Evolutionary conservation across 2,329 filamentous ascomycete species (phyloP).

Genomic region (Plenodomus tracheiphilus): DNA sequence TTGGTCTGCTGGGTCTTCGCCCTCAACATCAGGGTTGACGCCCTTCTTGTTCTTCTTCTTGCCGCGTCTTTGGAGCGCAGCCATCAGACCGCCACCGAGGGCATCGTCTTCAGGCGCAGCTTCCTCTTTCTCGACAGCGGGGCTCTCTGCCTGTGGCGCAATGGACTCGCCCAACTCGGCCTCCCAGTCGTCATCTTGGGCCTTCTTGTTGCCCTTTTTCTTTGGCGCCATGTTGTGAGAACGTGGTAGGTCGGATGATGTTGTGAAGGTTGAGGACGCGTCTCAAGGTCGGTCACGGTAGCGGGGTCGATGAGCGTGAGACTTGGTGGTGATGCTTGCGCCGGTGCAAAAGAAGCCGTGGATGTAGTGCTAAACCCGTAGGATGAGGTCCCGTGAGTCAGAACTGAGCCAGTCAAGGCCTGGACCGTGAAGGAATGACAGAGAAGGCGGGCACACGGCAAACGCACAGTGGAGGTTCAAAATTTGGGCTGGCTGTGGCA

Average conservation of each 20-base stretch:
- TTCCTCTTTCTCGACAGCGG: slow-evolving; percentile 30
- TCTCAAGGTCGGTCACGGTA: slow-evolving; percentile 9
- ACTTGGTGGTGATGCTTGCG: neutral
- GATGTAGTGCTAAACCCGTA: slow-evolving; percentile 4
- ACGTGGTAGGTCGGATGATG: neutral
- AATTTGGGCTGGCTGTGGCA: slow-evolving; percentile 25
- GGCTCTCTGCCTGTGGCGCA: slow-evolving; percentile 61
- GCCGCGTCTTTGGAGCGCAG: slow-evolving; percentile 58
- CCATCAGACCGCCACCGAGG: slow-evolving; percentile 54
- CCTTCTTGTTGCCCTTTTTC: slow-evolving; percentile 89
- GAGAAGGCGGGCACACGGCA: slow-evolving; percentile 19
- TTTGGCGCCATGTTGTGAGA: slow-evolving; percentile 77
- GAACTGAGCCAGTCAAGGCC: slow-evolving; percentile 29
- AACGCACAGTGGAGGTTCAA: slow-evolving; percentile 32
- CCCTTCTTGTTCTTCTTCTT: slow-evolving; percentile 85
- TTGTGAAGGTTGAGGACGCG: slow-evolving; percentile 3
- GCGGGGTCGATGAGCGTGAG: slow-evolving; percentile 13
- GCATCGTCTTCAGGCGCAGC: slow-evolving; percentile 53
- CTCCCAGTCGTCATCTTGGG: slow-evolving; percentile 94
- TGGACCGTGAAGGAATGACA: slow-evolving; percentile 26
- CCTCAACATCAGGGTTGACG: slow-evolving; percentile 69
- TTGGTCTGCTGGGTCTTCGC: slow-evolving; percentile 58
- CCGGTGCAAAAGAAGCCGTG: neutral
- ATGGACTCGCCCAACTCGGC: slow-evolving; percentile 81
- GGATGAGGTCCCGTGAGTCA: slow-evolving; percentile 24